These are phyloP conservation scores for Fusarium sp. DNA, from an alignment of 2,329 filamentous ascomycete species.

Conservation along the genomic window DNA sequence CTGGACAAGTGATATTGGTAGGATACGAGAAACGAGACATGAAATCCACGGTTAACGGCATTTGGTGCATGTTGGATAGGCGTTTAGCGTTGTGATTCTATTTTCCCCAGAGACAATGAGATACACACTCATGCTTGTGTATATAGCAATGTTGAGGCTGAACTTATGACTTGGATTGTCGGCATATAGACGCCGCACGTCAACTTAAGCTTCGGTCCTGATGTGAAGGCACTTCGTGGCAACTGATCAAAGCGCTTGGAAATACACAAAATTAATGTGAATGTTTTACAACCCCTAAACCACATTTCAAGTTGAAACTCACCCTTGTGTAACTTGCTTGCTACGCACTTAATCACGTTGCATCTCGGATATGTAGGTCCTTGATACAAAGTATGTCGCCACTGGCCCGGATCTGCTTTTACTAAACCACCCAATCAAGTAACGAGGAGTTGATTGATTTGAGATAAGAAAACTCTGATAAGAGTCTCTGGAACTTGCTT, in stretches of 20 bases:
- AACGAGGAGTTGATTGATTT: not conserved
- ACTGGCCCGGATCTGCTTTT: constrained; percentile 9
- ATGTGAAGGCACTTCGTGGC: not conserved
- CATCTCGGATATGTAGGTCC: not conserved
- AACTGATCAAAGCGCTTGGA: not conserved
- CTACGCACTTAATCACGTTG: not conserved
- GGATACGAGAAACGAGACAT: constrained; percentile 44
- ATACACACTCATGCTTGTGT: not conserved
- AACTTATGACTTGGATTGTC: constrained; percentile 3
- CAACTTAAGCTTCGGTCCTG: not conserved
- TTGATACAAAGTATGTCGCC: not conserved
- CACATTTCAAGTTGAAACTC: not conserved
- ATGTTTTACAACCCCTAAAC: not conserved
- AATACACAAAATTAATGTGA: not conserved
- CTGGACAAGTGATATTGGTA: constrained; percentile 62
- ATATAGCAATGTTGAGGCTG: not conserved
- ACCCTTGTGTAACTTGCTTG: not conserved
- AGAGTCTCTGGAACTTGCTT: not conserved
- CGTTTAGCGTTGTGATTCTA: constrained; percentile 27
- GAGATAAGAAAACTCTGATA: not conserved
- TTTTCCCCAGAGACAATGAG: not conserved
- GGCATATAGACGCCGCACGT: constrained; percentile 1
- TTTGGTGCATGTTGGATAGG: constrained; percentile 9
- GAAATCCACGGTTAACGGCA: constrained; percentile 29
- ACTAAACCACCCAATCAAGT: not conserved